Base-by-base conservation (phyloP, 768 basidiomycete species). In the Termitomyces sp. region DNA sequence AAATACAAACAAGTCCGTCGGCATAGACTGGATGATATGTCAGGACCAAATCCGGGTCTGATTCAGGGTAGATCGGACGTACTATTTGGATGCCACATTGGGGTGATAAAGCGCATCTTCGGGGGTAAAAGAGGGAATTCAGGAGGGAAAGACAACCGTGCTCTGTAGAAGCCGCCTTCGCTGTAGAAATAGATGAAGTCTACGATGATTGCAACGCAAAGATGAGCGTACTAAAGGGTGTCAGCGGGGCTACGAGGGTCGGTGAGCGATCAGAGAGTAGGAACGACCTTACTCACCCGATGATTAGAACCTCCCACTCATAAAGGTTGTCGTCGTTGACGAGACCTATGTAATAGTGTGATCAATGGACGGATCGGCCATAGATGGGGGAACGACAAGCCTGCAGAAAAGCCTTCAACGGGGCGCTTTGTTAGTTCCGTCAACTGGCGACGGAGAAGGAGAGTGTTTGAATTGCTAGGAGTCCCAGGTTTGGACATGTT, bases 1-100 rank as follows among this genome's bases (percentile, higher is more conserved):
- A 98, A 52, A 99, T 91, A 74, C 96, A 99, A 44, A 99, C 96
- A 27, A 80, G 81, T 18, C 96, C 96, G 69, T 94, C 90, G 3
- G 88, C 68, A 68, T 99, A 99, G 70, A 98, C 96, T 98, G 64
- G 3, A 51, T 23, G 23, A 56, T 27, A 32, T n/a, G 43, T 23
- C 60, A 58, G 41, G 57, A 51, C 53, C 20, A 22, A 54, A 31
- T 50, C 36, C 39, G 27, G 41, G 49, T 45, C 27, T 44, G 42
- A 31, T 49, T 25, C 23, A 27, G 43, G 42, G 27, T 16, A 40
- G 39, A 16, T n/a, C 23, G 46, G 18, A 44, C 88, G 62, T 53
- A 95, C 96, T 95, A 70, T 98, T 99, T 1, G 97, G 97, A 73
- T 99, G 97, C 85, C 95, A 93, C 83, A 99, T 91, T 33, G 86